Evolutionary conservation across 257 asterid genomes (phyloP).

Genomic region (Gentiana macrophylla): DNA sequence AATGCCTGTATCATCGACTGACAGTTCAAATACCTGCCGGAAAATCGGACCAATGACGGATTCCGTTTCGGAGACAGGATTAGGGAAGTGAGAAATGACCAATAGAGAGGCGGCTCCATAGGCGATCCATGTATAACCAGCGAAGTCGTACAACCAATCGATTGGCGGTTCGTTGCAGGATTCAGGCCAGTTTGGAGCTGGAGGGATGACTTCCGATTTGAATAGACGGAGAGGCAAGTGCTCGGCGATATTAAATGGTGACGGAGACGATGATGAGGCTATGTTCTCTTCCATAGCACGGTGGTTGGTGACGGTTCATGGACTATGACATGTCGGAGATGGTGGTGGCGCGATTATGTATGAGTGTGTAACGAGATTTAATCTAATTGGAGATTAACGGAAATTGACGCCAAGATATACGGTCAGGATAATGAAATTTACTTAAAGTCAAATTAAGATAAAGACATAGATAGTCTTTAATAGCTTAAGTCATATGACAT

Average conservation of each 20-base stretch:
- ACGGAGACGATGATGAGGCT: constrained; percentile 1
- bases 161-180: constrained; percentile 41
- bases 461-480: no score
- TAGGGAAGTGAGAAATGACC: constrained; percentile 80
- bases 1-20: constrained; percentile 25
- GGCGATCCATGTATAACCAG: constrained; percentile 84
- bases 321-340: not conserved
- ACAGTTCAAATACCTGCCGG: constrained; percentile 76
- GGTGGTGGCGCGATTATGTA: no score
- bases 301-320: not conserved
- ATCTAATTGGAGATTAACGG: no score
- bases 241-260: constrained; percentile 19
- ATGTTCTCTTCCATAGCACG: constrained; percentile 12
- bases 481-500: no score
- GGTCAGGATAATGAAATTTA: no score
- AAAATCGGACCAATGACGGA: constrained; percentile 50
- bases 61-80: constrained; percentile 57
- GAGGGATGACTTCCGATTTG: constrained; percentile 62
- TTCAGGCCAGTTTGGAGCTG: constrained; percentile 48
- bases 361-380: no score
- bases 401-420: no score
- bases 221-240: constrained; percentile 61
- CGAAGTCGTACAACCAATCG: constrained; percentile 67
- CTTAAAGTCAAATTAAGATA: no score
- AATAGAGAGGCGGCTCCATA: constrained; percentile 79